Base-by-base conservation (phyloP, 192 early-diverging fungal genomes). In the Kickxella alabastrina region DNA sequence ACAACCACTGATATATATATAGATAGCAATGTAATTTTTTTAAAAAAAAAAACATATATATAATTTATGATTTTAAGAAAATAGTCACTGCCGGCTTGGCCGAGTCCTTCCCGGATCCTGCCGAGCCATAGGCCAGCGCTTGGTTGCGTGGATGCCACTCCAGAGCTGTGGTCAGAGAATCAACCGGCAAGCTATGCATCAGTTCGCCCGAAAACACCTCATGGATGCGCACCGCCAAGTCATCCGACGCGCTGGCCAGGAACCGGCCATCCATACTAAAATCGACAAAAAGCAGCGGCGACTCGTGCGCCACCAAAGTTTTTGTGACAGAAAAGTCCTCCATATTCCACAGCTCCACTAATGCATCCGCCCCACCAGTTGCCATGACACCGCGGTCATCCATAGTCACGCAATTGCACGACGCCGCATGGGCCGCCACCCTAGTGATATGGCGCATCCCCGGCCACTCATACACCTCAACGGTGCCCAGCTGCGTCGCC, bases 101-200 rank as follows among this genome's bases (percentile, higher is more conserved):
- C 23, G 44, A 41, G 4, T 25, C 34, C 44, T 68, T 68, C 26
- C n/a, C 37, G 0, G 61, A 53, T 4, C 51, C 57, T 0, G 43
- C 32, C 1, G 72, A 53, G n/a, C 54, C 72, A 26, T 63, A 68
- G 4, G 72, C 72, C 10, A 75, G 41, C 0, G 57, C 57, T 49
- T 68, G 31, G 35, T 75, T 75, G 17, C 65, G 65, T 12, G 72
- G 72, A 27, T 75, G 59, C 72, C 72, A 75, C 41, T 46, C 57
- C 0, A 75, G 35, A 1, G 72, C 57, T 0, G 65, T 75, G 4
- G 60, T 50, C 44, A 68, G 32, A 43, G 55, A 36, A n/a, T 56
- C 39, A 5, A 68, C 44, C 10, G 15, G 17, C 39, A 68, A 21
- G 10, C 19, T 47, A n/a, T 68, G 63, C 6, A 54, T 60, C 10